Evolutionary conservation across 106 monocot species (phyloP), one percentile per base, ranked within the genome.

Genomic region (Chionographis japonica): DNA sequence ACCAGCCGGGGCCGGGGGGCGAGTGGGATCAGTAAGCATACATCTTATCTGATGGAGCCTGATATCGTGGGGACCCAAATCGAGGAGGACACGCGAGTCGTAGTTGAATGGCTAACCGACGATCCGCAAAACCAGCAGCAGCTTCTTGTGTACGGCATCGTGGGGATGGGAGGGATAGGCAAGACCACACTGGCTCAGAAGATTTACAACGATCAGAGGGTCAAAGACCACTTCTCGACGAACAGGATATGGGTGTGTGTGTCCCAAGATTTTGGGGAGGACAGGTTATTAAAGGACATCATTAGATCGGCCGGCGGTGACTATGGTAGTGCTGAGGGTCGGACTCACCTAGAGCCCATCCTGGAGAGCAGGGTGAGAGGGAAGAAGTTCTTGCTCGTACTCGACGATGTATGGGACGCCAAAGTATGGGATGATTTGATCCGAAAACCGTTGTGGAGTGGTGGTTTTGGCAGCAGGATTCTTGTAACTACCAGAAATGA

Each of bases 181-280:
- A 84, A 84, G 76, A 84, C 84, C 2, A 80, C 77, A 2, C 80
- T 85, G 17, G 85, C 85, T 13, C 67, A 43, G 40, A 74, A 67
- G 54, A 56, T 85, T 20, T 80, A 42, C 61, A 62, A 74, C 43
- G 55, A 80, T 46, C 52, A 56, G 12, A 52, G 16, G 49, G 68
- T 85, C 14, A n/a, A 41, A 6, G 61, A 70, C 14, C 65, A 66
- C 37, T 85, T 80, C 61, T 54, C 27, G 27, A 0, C 27, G 27
- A 27, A 73, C 3, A 5, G 60, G 37, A 68, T 74, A 13, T 81
- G 85, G 80, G 52, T 74, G 13, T 54, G 61, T 36, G 63, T 76
- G 6, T 55, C 73, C 0, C 55, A 74, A 38, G 43, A 70, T 20
- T 74, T 67, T 18, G 52, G 53, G 3, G 74, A 74, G 68, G 40